A percentile compares a stretch with the other conserved stretches of the same genome.
phyloP scores from a whole-genome alignment of 2,329 filamentous ascomycete genomes.

The Dactylellina sp. region DNA sequence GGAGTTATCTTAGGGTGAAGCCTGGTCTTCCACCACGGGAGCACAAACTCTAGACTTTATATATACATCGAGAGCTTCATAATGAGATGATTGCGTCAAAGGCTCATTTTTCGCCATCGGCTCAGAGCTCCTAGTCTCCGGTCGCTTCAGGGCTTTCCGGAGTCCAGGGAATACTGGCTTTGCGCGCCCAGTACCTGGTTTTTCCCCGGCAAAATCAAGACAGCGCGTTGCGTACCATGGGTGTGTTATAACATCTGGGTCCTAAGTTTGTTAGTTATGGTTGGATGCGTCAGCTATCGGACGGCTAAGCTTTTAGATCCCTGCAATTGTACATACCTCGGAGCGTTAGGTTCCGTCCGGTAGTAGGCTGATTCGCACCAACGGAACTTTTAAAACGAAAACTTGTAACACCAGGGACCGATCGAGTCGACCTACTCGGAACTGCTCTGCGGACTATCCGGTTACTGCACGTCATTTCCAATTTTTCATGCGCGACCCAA shows the following conservation, averaged over 20 bases:
- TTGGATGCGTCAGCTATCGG: neutral
- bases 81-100: too few relatives aligned
- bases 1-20: neutral
- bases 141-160: too few relatives aligned
- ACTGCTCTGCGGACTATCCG: too few relatives aligned
- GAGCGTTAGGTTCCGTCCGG: slow-evolving; percentile 21
- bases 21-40: neutral
- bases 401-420: too few relatives aligned
- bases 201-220: neutral
- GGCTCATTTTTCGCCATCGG: too few relatives aligned
- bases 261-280: neutral
- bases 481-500: too few relatives aligned
- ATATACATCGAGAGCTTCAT: too few relatives aligned
- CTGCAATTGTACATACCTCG: slow-evolving; percentile 6
- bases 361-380: slow-evolving; percentile 22
- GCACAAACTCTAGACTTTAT: too few relatives aligned
- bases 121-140: too few relatives aligned
- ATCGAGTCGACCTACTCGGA: too few relatives aligned
- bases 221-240: neutral
- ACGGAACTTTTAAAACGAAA: slow-evolving; percentile 29
- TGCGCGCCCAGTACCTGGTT: neutral
- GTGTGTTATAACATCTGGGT: neutral
- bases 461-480: too few relatives aligned
- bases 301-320: slow-evolving; percentile 30
- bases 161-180: neutral